These are phyloP conservation scores for Candida multigemmis DNA, from an alignment of 805 yeast species.

Conservation along the genomic window DNA sequence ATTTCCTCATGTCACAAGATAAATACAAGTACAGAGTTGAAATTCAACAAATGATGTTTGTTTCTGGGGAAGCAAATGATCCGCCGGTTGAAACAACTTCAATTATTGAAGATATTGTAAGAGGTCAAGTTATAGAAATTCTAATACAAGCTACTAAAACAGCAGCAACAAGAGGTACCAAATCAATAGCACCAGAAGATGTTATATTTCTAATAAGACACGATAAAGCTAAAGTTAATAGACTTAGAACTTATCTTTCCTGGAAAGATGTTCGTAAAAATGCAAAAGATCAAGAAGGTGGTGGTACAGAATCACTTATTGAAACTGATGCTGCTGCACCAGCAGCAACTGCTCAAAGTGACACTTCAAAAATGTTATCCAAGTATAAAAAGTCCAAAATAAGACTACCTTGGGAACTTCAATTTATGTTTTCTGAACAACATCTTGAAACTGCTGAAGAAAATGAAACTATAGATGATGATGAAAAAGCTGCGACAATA, in stretches of 20 bases:
- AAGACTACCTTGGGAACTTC: slow-evolving; percentile 90
- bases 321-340: slow-evolving; percentile 39
- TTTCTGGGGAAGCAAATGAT: slow-evolving; percentile 88
- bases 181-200: slow-evolving; percentile 84
- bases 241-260: slow-evolving; percentile 81
- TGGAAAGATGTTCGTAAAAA: slow-evolving; percentile 96
- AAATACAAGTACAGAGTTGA: slow-evolving; percentile 80
- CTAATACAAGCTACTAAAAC: slow-evolving; percentile 67
- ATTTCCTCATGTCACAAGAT: slow-evolving; percentile 9
- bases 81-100: slow-evolving; percentile 89
- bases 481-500: slow-evolving; percentile 79
- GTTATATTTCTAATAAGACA: slow-evolving; percentile 87
- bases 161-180: slow-evolving; percentile 72
- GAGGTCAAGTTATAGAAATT: slow-evolving; percentile 89
- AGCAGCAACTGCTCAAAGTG: slow-evolving; percentile 23
- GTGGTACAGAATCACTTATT: slow-evolving; percentile 41
- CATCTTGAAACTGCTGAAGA: slow-evolving; percentile 66
- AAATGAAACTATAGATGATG: slow-evolving; percentile 63
- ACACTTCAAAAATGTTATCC: slow-evolving; percentile 32
- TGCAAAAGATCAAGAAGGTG: slow-evolving; percentile 50
- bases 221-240: slow-evolving; percentile 87
- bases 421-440: slow-evolving; percentile 88
- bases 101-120: slow-evolving; percentile 89
- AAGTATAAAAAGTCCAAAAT: slow-evolving; percentile 67
- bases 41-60: slow-evolving; percentile 98